These are phyloP conservation scores for Pseudonitzschia pungens DNA, from an alignment of 108 stramenopile genomes.

Conservation along the genomic window DNA sequence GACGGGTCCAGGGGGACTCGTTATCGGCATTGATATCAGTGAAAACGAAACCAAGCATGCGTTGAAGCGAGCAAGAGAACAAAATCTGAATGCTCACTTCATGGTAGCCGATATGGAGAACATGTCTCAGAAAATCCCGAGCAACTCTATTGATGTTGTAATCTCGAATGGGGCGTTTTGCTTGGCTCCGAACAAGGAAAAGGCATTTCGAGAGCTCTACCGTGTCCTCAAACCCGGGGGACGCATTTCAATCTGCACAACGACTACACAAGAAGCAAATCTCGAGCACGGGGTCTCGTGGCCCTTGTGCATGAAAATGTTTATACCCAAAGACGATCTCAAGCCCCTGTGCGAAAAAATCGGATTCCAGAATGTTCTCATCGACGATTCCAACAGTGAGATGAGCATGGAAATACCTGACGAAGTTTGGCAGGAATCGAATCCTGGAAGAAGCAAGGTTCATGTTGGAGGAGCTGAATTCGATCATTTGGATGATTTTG, in stretches of 20 bases:
- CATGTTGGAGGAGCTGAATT: conserved; percentile 57
- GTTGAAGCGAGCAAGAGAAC: conserved; percentile 36
- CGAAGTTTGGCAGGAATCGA: conserved; percentile 31
- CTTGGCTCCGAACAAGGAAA: conserved; percentile 79
- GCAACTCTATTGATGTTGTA: conserved; percentile 74
- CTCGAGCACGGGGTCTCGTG: conserved; percentile 62
- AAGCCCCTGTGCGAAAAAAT: conserved; percentile 62
- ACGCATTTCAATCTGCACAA: conserved; percentile 73
- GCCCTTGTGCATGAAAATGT: conserved; percentile 81
- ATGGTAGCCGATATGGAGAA: conserved; percentile 89
- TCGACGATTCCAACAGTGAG: conserved; percentile 57
- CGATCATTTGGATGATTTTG: conserved; percentile 57
- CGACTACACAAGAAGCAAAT: conserved; percentile 41
- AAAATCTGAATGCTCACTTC: conserved; percentile 68
- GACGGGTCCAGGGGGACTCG: conserved; percentile 45
- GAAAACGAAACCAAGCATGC: conserved; percentile 61
- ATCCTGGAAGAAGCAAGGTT: conserved; percentile 53
- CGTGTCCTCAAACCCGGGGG: conserved; percentile 86
- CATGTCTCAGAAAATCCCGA: conserved; percentile 57
- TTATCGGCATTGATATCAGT: conserved; percentile 73
- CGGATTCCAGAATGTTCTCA: conserved; percentile 57
- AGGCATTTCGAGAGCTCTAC: conserved; percentile 73
- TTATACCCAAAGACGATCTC: conserved; percentile 54
- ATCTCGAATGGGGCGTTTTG: conserved; percentile 93
- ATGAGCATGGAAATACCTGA: conserved; percentile 65